These are phyloP conservation scores for Primulina huaijiensis DNA, from an alignment of 257 asterid genomes.

Conservation along the genomic window DNA sequence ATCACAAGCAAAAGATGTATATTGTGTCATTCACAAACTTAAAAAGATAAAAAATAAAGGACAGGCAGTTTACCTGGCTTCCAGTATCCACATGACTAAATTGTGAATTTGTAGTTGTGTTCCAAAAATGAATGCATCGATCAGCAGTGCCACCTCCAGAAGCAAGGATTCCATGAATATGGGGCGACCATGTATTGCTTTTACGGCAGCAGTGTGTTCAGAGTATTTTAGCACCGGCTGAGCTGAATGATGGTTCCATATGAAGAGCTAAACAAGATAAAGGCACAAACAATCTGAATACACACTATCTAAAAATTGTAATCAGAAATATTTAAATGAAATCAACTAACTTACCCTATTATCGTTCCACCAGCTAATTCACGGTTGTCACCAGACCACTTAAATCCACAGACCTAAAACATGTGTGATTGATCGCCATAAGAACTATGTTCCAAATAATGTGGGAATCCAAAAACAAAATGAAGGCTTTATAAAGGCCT, in stretches of 20 bases:
- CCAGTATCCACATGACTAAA: slow-evolving; percentile 93
- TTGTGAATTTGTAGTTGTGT: slow-evolving; percentile 76
- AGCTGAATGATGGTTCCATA: slow-evolving; percentile 89
- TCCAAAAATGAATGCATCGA: slow-evolving; percentile 94
- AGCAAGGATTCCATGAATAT: slow-evolving; percentile 92
- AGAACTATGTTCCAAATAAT: neutral
- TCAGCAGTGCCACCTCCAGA: slow-evolving; percentile 99
- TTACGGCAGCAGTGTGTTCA: slow-evolving; percentile 97
- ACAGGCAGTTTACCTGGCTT: slow-evolving; percentile 67
- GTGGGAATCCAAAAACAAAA: neutral
- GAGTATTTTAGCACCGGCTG: slow-evolving; percentile 82
- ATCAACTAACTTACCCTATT: slow-evolving; percentile 56
- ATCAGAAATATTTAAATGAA: slow-evolving; percentile 8
- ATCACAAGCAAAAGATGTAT: neutral
- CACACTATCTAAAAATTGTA: slow-evolving; percentile 7
- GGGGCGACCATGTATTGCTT: slow-evolving; percentile 99
- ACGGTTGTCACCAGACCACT: slow-evolving; percentile 93
- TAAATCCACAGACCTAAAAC: slow-evolving; percentile 89
- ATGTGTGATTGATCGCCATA: slow-evolving; percentile 15
- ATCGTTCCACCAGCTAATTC: slow-evolving; percentile 97
- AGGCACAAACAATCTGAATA: slow-evolving; percentile 3
- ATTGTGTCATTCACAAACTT: neutral
- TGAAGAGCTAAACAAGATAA: slow-evolving; percentile 54
- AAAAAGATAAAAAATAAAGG: neutral
- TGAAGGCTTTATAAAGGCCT: slow-evolving; percentile 3